Base-by-base conservation (phyloP, 2,329 filamentous ascomycete species). In the Colletotrichum sojae region DNA sequence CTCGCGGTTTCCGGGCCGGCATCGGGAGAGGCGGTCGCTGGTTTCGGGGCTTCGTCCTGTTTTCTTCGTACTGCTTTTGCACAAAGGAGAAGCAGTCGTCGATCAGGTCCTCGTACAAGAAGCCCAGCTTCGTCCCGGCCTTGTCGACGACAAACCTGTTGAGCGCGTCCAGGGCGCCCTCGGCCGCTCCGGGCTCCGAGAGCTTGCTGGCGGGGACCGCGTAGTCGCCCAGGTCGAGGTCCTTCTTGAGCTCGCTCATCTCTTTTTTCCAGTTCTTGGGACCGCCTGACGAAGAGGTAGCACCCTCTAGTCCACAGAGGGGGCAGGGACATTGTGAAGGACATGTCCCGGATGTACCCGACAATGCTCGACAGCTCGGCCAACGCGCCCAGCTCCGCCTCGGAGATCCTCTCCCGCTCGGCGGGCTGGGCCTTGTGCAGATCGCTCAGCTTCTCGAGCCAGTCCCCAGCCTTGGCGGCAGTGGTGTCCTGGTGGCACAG, bases 21-120 rank as follows among this genome's bases (percentile, higher is more conserved):
- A 66, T n/a, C 0, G 73, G 66, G 8, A 73, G 43, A 0, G 75
- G 71, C 1, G 75, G 63, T 10, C 72, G 72, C n/a, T 76, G 56
- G 15, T 62, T 39, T 0, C 49, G 49, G 6, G 45, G 15, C 52
- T 43, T 51, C 1, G 72, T 69, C 48, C 76, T 77, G 5, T 68
- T 48, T 5, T 77, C 61, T 16, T 76, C 65, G 16, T 76, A 75
- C 25, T 77, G 76, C 0, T 71, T 67, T 20, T 81, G 66, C 0
- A 86, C 68, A 5, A 77, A 73, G 1, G 70, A 45, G 0, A 85
- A 53, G 60, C 78, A 81, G 1, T 82, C 78, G 0, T 83, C 75
- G 3, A 85, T 72, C 8, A 83, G 59, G 52, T 84, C 80, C 53
- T 83, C 76, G 69, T 85, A 87, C 0, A 86, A 72, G 51, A 79